phyloP scores from a whole-genome alignment of 306 rosid species.

The Castanospermum australe region DNA sequence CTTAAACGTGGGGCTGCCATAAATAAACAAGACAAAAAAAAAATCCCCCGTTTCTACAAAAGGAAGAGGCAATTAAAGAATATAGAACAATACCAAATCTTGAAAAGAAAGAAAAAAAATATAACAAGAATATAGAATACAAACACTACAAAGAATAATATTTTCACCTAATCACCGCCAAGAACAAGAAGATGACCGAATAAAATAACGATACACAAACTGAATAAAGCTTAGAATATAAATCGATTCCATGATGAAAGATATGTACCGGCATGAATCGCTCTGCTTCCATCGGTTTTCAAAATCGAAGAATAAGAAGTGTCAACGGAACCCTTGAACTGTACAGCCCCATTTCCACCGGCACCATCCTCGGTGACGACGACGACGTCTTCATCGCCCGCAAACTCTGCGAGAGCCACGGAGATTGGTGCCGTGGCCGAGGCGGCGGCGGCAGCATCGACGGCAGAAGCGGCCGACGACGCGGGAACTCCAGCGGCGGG shows the following conservation, averaged over 20 bases:
- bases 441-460: slow-evolving; percentile 58
- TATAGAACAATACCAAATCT: not conserved
- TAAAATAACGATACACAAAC: too few species aligned
- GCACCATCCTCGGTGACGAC: slow-evolving; percentile 17
- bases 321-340: slow-evolving; percentile 34
- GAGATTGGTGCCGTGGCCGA: slow-evolving; percentile 41
- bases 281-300: slow-evolving; percentile 73
- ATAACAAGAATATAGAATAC: not conserved
- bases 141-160: too few species aligned
- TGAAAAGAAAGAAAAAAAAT: not conserved
- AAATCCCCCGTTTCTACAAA: too few species aligned
- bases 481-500: slow-evolving; percentile 30
- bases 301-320: slow-evolving; percentile 62
- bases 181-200: too few species aligned
- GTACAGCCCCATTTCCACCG: slow-evolving; percentile 55
- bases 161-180: too few species aligned
- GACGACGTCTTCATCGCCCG: slow-evolving; percentile 50
- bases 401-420: slow-evolving; percentile 32
- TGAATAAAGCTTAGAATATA: too few species aligned
- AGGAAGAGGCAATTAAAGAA: too few species aligned
- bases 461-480: slow-evolving; percentile 48
- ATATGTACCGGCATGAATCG: slow-evolving; percentile 84
- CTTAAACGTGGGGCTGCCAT: not conserved
- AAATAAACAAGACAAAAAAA: not conserved
- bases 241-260: not conserved